Evolutionary conservation across 345 rosid species (phyloP), one percentile per base, ranked within the genome.

Genomic region (Aegle marmelos): DNA sequence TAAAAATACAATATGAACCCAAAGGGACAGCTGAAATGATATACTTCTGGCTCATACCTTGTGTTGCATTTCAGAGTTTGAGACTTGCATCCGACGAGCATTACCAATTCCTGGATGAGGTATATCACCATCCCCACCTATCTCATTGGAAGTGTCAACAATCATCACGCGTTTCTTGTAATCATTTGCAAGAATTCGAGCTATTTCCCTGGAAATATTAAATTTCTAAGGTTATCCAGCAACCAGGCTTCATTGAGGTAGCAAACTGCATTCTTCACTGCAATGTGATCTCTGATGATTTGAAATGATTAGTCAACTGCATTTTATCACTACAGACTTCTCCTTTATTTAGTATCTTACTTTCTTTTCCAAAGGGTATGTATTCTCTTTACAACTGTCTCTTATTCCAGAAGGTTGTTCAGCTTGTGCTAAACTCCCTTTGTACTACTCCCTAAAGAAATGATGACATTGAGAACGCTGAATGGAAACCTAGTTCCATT

Each of bases 31-130:
- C 33, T 21, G 21, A 76, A 54, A 75, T 36, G 56, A 21, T 50
- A 37, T 21, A 37, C 13, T 65, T 80, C 74, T 21, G 75, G 30
- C 61, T 60, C 81, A 65, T 83, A 90, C 95, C 95, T 93, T 87
- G 83, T 95, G 98, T 81, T 95, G 98, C 89, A 87, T 85, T 65
- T 91, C 92, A 83, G 89, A 86, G 83, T 91, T 81, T 36, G 91
- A 93, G n/a, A 95, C 98, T 86, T 95, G 98, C 98, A 95, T 91
- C 82, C 98, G 87, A 45, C 98, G 91, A 80, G 98, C 97, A 83
- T 88, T 88, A 58, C 98, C 98, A 11, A 95, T 95, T 78, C 98
- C 97, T 45, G 92, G 89, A 87, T 95, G 98, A 59, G 98, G 98
- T 79, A 95, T 93, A 88, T 95, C 98, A 68, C 98, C 98, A 90